A percentile compares a stretch with the other conserved stretches of the same genome.
Evolutionary conservation across 768 basidiomycete genomes (phyloP).

Genomic region (Chalciporus piperatus): DNA sequence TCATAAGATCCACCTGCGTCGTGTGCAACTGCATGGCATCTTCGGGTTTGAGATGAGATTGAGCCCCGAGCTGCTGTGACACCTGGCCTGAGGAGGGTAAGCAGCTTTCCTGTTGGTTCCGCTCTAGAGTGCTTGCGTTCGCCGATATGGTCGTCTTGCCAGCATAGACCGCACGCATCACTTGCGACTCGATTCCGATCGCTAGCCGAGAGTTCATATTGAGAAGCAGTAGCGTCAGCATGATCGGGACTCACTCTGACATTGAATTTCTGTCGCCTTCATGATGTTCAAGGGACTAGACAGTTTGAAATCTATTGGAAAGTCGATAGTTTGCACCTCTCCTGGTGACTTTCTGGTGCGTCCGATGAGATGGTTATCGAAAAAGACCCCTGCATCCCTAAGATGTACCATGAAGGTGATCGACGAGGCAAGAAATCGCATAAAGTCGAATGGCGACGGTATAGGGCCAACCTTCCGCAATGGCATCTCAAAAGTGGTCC

Average conservation of each 20-base stretch:
- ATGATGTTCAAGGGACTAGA: conserved; percentile 61
- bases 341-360: conserved; percentile 59
- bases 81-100: no score
- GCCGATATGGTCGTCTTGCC: conserved; percentile 46
- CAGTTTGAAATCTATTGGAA: conserved; percentile 54
- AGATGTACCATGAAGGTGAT: conserved; percentile 88
- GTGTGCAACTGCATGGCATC: conserved; percentile 5
- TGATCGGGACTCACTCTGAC: conserved; percentile 47
- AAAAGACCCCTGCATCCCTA: conserved; percentile 68
- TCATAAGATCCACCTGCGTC: neutral
- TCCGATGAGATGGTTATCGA: conserved; percentile 69
- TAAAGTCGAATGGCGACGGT: conserved; percentile 78
- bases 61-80: no score
- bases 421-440: conserved; percentile 84
- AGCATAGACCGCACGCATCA: conserved; percentile 72
- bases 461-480: conserved; percentile 75
- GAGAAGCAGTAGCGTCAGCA: neutral
- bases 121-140: no score
- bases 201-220: conserved; percentile 35
- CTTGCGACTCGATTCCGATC: conserved; percentile 72
- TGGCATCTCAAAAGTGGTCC: conserved; percentile 86
- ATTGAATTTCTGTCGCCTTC: conserved; percentile 58
- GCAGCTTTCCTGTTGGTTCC: no score
- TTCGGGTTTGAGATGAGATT: neutral
- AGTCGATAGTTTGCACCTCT: conserved; percentile 41